Evolutionary conservation across 768 basidiomycete genomes (phyloP).

Genomic region (Trametes coccinea): DNA sequence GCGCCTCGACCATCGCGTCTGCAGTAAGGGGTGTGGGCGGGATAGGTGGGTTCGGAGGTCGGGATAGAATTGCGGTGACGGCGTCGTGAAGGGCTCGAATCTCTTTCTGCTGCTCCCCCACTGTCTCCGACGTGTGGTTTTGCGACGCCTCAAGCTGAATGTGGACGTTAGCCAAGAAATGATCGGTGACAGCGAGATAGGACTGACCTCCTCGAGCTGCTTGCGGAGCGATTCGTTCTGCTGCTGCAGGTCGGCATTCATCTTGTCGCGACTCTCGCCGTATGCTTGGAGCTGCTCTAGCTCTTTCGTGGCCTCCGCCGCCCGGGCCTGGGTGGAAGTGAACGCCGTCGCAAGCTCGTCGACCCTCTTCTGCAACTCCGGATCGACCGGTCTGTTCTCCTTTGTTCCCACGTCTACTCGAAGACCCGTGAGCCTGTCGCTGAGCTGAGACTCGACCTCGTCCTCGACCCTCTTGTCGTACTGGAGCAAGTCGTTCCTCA

Average conservation of each 20-base stretch:
- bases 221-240: background rate
- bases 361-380: conserved; percentile 7
- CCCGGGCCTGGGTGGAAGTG: background rate
- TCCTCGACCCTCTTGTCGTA: conserved; percentile 33
- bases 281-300: background rate
- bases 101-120: conserved; percentile 15
- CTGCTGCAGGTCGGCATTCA: background rate
- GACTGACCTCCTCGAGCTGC: conserved; percentile 26
- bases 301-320: background rate
- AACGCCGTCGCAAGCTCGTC: background rate
- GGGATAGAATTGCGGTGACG: conserved; percentile 19
- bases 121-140: conserved; percentile 8
- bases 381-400: conserved; percentile 5
- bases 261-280: background rate
- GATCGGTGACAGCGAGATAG: no score
- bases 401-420: background rate
- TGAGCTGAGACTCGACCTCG: conserved; percentile 30
- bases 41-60: conserved; percentile 8
- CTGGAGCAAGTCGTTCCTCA: conserved; percentile 41
- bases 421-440: background rate
- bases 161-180: background rate
- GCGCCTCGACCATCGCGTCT: conserved; percentile 17
- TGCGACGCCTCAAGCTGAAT: conserved; percentile 16
- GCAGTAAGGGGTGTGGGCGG: conserved; percentile 17
- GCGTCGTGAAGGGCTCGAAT: conserved; percentile 26